Conservation (phyloP, 1,284 basidiomycete genomes). For the Mycosarcoma mackinlayi region DNA sequence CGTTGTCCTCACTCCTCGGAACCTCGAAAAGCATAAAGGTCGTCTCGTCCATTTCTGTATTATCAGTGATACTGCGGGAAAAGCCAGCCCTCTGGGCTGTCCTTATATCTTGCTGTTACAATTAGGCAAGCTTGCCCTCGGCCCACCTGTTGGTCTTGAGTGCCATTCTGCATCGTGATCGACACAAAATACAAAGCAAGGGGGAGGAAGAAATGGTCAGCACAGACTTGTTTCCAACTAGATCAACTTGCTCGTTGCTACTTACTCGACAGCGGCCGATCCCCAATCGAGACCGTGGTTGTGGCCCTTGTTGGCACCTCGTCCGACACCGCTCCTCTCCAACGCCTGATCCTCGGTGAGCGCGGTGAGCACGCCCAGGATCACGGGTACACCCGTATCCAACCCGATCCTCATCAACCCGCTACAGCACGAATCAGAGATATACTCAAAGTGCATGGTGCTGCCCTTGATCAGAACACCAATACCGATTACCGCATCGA, state of each 20-base stretch:
- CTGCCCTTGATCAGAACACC: conserved; percentile 92
- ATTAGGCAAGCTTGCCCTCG: conserved; percentile 47
- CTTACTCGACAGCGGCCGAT: conserved; percentile 84
- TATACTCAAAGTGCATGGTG: conserved; percentile 75
- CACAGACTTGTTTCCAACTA: too few species aligned
- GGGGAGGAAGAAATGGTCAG: conserved; percentile 1
- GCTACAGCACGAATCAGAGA: conserved; percentile 89
- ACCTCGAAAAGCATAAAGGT: too few species aligned
- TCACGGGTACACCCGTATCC: conserved; percentile 91
- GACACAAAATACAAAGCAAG: background rate
- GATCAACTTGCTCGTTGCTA: too few species aligned
- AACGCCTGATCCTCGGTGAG: conserved; percentile 94
- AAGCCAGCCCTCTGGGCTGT: too few species aligned
- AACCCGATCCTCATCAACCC: conserved; percentile 93
- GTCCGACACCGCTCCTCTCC: conserved; percentile 82
- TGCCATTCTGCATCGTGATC: conserved; percentile 54
- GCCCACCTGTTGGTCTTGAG: conserved; percentile 61
- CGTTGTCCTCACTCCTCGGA: too few species aligned
- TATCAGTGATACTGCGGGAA: too few species aligned
- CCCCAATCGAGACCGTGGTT: conserved; percentile 98
- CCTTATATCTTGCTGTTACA: too few species aligned
- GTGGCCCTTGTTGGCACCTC: conserved; percentile 79
- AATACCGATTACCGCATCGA: conserved; percentile 95
- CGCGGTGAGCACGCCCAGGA: conserved; percentile 95
- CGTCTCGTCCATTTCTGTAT: background rate